phyloP scores from a whole-genome alignment of 768 basidiomycete genomes.

The Lactifluus piperatus region DNA sequence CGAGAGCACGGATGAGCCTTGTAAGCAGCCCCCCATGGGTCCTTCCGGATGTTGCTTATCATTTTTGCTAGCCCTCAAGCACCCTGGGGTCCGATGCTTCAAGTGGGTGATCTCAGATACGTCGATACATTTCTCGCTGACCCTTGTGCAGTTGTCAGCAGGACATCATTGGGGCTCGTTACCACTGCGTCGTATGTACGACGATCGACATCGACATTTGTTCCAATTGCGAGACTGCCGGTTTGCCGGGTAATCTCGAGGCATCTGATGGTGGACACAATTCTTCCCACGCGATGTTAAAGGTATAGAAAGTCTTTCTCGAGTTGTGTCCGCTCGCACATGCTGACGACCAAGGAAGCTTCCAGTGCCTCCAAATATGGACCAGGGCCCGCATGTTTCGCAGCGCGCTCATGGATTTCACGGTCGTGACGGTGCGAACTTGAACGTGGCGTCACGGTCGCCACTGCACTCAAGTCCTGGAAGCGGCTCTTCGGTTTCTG shows the following conservation, averaged over 20 bases:
- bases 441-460: slow-evolving; percentile 1
- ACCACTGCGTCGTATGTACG: slow-evolving; percentile 81
- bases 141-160: slow-evolving; percentile 58
- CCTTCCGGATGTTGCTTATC: not conserved
- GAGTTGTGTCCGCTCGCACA: not conserved
- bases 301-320: slow-evolving; percentile 39
- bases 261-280: slow-evolving; percentile 69
- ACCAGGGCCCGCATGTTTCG: slow-evolving; percentile 55
- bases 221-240: slow-evolving; percentile 79
- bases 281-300: slow-evolving; percentile 89
- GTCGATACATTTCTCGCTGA: not conserved
- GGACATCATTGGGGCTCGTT: slow-evolving; percentile 87
- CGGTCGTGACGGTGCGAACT: not conserved
- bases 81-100: slow-evolving; percentile 16
- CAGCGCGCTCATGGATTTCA: slow-evolving; percentile 14
- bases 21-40: slow-evolving; percentile 1
- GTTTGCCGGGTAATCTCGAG: slow-evolving; percentile 75
- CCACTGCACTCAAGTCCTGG: slow-evolving; percentile 17
- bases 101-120: slow-evolving; percentile 8
- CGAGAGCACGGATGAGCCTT: slow-evolving; percentile 14
- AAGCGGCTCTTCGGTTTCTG: slow-evolving; percentile 12
- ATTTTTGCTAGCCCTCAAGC: slow-evolving; percentile 17
- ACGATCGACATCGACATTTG: slow-evolving; percentile 57
- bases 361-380: slow-evolving; percentile 68
- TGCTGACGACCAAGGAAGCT: slow-evolving; percentile 45